A percentile compares a stretch with the other conserved stretches of the same genome.
Evolutionary conservation across 1,139 yeast species (phyloP).

Genomic region (Meyerozyma sp.): DNA sequence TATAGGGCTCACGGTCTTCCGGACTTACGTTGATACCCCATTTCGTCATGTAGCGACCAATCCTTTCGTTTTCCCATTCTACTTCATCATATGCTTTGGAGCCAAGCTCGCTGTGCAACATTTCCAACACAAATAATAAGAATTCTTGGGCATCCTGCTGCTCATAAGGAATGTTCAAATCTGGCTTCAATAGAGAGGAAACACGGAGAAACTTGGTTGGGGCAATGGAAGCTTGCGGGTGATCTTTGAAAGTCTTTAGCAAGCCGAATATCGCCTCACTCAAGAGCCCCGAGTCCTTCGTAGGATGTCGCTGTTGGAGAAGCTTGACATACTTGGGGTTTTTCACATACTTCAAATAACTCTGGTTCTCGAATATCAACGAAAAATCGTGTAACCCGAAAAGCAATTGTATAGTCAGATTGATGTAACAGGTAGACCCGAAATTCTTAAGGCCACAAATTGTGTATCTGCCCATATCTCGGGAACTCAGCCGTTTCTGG

Average conservation of each 20-base stretch:
- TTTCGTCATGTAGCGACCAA: conserved; percentile 23
- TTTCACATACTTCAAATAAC: conserved; percentile 36
- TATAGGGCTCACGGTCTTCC: conserved; percentile 44
- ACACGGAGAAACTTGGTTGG: conserved; percentile 59
- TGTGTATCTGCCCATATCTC: neutral
- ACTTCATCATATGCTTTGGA: conserved; percentile 16
- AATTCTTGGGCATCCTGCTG: conserved; percentile 83
- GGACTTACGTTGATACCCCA: conserved; percentile 29
- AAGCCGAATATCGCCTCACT: conserved; percentile 44
- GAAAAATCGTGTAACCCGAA: conserved; percentile 48
- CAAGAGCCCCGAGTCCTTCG: conserved; percentile 30
- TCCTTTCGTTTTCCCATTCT: conserved; percentile 10
- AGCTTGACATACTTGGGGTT: conserved; percentile 23
- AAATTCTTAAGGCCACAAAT: conserved; percentile 64
- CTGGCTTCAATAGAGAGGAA: conserved; percentile 54
- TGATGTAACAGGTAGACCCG: conserved; percentile 72
- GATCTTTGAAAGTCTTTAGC: conserved; percentile 39
- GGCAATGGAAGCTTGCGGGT: conserved; percentile 59
- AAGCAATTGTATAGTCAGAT: conserved; percentile 61
- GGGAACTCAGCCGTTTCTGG: neutral
- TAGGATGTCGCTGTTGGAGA: conserved; percentile 16
- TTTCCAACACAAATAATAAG: conserved; percentile 57
- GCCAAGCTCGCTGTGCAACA: conserved; percentile 63
- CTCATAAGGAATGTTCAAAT: conserved; percentile 60
- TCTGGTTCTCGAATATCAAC: conserved; percentile 35